phyloP scores from a whole-genome alignment of 2,329 filamentous ascomycete species.

The Colletotrichum gloeosporioides region DNA sequence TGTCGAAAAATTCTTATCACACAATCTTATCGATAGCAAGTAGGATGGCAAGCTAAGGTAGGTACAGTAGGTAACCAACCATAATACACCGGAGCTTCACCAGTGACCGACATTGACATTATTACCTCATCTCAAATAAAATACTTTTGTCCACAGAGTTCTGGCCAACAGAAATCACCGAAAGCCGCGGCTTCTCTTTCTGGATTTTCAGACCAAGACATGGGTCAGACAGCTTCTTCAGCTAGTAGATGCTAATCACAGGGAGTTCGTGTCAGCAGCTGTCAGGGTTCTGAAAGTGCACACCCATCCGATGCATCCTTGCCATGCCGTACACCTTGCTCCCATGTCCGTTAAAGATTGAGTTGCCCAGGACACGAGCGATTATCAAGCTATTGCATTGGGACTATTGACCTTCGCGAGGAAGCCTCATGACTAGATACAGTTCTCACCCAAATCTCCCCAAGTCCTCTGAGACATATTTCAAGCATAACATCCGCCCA shows the following conservation, averaged over 20 bases:
- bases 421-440: constrained; percentile 1
- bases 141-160: not conserved
- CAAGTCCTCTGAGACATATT: not conserved
- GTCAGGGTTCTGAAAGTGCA: not conserved
- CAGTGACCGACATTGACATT: not conserved
- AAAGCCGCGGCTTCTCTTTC: not conserved
- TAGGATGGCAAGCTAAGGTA: not conserved
- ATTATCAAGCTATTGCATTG: not conserved
- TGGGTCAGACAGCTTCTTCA: not conserved
- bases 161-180: not conserved
- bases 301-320: not conserved
- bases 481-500: not conserved
- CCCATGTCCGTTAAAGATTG: not conserved
- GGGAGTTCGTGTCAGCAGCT: not conserved
- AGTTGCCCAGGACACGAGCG: not conserved
- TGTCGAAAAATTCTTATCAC: constrained; percentile 21
- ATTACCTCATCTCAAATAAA: not conserved
- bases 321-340: not conserved
- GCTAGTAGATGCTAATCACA: not conserved
- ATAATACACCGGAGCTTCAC: not conserved
- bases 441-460: not conserved
- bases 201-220: not conserved
- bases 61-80: not conserved
- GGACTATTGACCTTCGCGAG: not conserved
- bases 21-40: constrained; percentile 17